Evolutionary conservation across 345 rosid species (phyloP).

Genomic region (Reutealis trisperma): DNA sequence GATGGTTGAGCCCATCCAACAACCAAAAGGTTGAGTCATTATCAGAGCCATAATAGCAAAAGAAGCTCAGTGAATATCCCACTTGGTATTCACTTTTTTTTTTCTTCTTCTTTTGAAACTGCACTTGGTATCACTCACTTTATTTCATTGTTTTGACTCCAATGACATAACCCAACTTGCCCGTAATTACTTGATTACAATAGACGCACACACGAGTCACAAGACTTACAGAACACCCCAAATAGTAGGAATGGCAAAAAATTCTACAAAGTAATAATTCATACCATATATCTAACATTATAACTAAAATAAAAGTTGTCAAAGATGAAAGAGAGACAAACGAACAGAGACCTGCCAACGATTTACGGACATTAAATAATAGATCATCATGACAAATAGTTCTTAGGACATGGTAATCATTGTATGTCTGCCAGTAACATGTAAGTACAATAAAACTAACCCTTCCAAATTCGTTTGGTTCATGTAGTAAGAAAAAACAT

Average conservation of each 20-base stretch:
- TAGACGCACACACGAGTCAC: background rate
- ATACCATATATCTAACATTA: background rate
- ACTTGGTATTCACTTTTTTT: slow-evolving; percentile 3
- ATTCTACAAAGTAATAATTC: background rate
- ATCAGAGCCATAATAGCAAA: slow-evolving; percentile 18
- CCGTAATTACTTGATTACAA: background rate
- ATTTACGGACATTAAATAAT: slow-evolving; percentile 17
- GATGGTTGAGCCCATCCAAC: slow-evolving; percentile 15
- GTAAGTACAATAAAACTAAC: slow-evolving; percentile 9
- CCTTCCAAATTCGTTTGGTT: slow-evolving; percentile 22
- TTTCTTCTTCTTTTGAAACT: background rate
- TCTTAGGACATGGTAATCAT: background rate
- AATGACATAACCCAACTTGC: background rate
- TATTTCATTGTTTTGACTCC: slow-evolving; percentile 1
- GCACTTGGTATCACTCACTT: background rate
- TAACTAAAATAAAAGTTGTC: background rate
- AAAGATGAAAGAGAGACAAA: background rate
- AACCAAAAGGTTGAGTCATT: slow-evolving; percentile 22
- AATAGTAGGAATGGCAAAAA: background rate
- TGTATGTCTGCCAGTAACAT: slow-evolving; percentile 7
- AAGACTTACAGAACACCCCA: background rate
- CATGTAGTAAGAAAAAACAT: slow-evolving; percentile 6
- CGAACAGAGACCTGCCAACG: background rate
- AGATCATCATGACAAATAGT: slow-evolving; percentile 4
- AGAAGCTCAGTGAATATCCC: background rate